Conservation (phyloP, 2,329 filamentous ascomycete genomes). For the Dactylellina leptospora region DNA sequence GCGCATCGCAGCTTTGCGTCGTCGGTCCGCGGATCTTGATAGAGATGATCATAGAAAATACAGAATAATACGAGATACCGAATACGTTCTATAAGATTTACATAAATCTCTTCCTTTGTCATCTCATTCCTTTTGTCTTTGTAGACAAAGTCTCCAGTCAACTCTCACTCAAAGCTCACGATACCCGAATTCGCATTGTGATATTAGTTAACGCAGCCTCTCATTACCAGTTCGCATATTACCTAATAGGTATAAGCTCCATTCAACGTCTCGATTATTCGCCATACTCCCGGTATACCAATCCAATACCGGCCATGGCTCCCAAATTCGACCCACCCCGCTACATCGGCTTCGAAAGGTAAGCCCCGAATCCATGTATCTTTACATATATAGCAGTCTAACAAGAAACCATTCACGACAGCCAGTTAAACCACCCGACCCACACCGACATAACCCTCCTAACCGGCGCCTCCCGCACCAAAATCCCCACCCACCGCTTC, state of each 20-base stretch:
- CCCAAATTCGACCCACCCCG: conserved; percentile 16
- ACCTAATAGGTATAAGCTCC: background rate
- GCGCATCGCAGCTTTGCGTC: no score
- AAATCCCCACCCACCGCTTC: conserved; percentile 26
- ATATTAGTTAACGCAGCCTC: no score
- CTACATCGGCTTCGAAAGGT: conserved; percentile 32
- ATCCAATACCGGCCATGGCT: conserved; percentile 3
- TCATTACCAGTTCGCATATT: no score
- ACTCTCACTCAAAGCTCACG: no score
- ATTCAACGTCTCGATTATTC: background rate
- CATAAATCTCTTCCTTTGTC: no score
- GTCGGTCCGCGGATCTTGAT: no score
- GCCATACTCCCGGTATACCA: background rate
- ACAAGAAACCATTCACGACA: background rate
- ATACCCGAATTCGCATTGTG: no score
- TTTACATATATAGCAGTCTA: background rate
- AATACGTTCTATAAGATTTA: no score
- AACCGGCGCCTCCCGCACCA: conserved; percentile 14
- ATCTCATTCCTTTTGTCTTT: no score
- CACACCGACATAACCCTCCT: conserved; percentile 31
- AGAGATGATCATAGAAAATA: no score
- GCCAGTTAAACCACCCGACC: conserved; percentile 24
- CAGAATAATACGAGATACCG: no score
- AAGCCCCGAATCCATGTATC: background rate
- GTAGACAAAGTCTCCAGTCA: no score